Percentiles rank a stretch among this genome's conserved stretches.
Conservation (phyloP, 202 grass and related monocot species). For the Sporobolus alterniflorus region DNA sequence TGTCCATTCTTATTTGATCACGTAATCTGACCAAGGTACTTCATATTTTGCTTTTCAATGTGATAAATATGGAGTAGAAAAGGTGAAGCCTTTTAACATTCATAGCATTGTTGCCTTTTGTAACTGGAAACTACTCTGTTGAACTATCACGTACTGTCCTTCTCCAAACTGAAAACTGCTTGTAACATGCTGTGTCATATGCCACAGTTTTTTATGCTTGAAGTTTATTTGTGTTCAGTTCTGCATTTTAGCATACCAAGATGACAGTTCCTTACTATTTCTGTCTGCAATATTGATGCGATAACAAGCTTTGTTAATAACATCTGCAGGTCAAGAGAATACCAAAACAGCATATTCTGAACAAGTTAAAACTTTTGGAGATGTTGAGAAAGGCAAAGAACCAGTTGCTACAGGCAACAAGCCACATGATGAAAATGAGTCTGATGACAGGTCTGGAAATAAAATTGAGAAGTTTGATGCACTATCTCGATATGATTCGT, state of each 20-base stretch:
- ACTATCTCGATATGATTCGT: slow-evolving; percentile 10
- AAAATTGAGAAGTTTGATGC: slow-evolving; percentile 52
- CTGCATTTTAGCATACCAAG: slow-evolving; percentile 7
- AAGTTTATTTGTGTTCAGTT: not conserved
- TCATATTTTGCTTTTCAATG: slow-evolving; percentile 22
- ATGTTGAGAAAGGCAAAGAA: slow-evolving; percentile 44
- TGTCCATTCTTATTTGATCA: not conserved
- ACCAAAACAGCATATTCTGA: slow-evolving; percentile 23
- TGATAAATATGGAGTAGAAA: not conserved
- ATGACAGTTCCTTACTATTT: slow-evolving; percentile 8
- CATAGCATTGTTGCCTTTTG: not conserved
- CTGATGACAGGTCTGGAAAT: slow-evolving; percentile 38
- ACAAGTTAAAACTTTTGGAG: slow-evolving; percentile 25
- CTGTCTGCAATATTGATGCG: slow-evolving; percentile 15
- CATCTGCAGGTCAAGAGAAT: slow-evolving; percentile 48
- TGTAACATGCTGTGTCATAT: not conserved
- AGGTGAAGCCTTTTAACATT: not conserved
- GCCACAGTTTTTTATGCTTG: not conserved
- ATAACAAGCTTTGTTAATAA: slow-evolving; percentile 23
- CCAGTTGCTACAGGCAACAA: not conserved
- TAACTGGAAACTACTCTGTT: not conserved
- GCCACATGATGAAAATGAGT: slow-evolving; percentile 35
- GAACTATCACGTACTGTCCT: not conserved
- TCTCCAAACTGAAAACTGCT: not conserved
- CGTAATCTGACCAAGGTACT: slow-evolving; percentile 1